Conservation (phyloP, 306 rosid genomes). For the Leucaena leucocephala region DNA sequence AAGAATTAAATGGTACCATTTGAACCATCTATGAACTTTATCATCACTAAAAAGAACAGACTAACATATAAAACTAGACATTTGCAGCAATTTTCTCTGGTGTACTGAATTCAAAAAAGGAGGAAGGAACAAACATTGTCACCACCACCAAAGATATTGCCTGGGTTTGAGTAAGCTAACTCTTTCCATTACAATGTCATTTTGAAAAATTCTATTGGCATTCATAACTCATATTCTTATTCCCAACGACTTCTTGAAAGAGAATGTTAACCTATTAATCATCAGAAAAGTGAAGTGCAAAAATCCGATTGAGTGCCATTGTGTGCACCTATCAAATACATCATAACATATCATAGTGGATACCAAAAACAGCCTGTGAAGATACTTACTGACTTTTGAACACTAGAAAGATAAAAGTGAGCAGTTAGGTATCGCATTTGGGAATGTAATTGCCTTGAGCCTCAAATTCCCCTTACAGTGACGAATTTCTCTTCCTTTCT, state of each 20-base stretch:
- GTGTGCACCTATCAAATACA: not conserved
- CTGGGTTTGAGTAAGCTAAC: not conserved
- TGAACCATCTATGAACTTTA: conserved; percentile 25
- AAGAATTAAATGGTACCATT: conserved; percentile 26
- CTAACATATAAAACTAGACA: not conserved
- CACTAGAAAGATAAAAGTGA: not conserved
- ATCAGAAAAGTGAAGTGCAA: not conserved
- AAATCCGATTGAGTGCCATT: not conserved
- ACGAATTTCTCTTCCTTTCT: not conserved
- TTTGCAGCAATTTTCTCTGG: not conserved
- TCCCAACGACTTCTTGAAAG: not conserved
- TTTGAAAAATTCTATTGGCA: not conserved
- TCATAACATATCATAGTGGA: not conserved
- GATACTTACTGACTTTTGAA: not conserved
- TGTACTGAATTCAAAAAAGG: not conserved
- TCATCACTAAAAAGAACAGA: conserved; percentile 4
- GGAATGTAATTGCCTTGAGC: not conserved
- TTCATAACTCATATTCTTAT: conserved; percentile 14
- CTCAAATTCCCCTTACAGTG: not conserved
- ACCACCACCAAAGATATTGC: conserved; percentile 1
- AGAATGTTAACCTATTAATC: not conserved
- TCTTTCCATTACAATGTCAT: not conserved
- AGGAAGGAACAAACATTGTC: not conserved
- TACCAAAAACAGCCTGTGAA: not conserved
- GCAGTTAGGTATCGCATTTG: not conserved